Conservation (phyloP, 257 asterid genomes). For the Solanum lycopersicoides region DNA sequence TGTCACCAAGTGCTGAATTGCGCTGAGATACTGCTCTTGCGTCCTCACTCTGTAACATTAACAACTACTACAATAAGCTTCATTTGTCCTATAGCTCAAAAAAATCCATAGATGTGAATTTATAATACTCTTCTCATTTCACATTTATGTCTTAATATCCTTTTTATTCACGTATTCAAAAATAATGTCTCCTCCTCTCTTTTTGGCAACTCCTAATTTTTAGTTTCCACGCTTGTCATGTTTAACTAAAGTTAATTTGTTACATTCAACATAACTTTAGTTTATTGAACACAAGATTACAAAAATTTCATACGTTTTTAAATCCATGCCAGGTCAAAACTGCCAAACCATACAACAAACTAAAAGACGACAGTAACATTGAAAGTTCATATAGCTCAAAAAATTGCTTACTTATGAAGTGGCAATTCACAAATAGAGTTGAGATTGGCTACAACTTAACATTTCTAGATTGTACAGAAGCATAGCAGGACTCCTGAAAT, state of each 20-base stretch:
- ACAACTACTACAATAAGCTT: neutral
- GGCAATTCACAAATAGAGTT: neutral
- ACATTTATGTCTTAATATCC: neutral
- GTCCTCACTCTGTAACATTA: constrained; percentile 40
- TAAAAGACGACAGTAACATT: neutral
- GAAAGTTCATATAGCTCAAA: neutral
- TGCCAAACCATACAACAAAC: neutral
- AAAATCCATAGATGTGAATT: neutral
- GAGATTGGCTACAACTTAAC: neutral
- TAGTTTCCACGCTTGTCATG: neutral
- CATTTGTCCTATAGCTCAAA: neutral
- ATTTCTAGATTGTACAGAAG: neutral
- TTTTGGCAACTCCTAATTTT: neutral
- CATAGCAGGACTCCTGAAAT: neutral
- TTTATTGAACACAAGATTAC: neutral
- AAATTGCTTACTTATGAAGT: neutral
- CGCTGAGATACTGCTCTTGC: constrained; percentile 42
- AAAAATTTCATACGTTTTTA: neutral
- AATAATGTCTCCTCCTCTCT: neutral
- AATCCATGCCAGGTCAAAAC: neutral
- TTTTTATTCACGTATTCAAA: neutral
- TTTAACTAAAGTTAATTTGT: neutral
- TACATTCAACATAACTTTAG: neutral
- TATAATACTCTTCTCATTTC: neutral
- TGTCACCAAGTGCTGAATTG: constrained; percentile 47